Conservation (phyloP, 139 green algal species). For the Chlorella sp. region DNA sequence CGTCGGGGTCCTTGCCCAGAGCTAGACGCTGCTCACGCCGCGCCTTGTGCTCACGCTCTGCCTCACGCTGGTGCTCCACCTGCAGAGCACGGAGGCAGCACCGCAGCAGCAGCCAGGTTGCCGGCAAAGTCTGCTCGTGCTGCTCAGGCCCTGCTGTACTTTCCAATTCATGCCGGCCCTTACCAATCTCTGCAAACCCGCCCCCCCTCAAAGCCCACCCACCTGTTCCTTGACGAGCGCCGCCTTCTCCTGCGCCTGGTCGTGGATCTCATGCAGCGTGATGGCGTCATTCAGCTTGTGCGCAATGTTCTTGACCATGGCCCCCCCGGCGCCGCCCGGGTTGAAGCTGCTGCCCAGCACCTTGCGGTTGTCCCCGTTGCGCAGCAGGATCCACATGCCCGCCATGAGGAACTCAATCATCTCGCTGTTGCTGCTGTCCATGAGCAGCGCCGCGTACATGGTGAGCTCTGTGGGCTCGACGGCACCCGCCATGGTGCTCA, state of each 20-base stretch:
- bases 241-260: conserved; percentile 26
- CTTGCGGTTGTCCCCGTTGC: conserved; percentile 46
- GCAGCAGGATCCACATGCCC: conserved; percentile 73
- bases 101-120: too few relatives aligned
- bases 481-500: conserved; percentile 60
- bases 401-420: conserved; percentile 75
- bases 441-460: conserved; percentile 56
- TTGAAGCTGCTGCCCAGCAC: conserved; percentile 37
- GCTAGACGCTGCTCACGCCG: neutral
- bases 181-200: too few relatives aligned
- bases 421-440: conserved; percentile 43
- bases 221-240: conserved; percentile 4
- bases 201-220: too few relatives aligned
- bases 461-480: conserved; percentile 49
- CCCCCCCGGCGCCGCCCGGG: conserved; percentile 13
- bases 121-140: too few relatives aligned
- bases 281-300: conserved; percentile 63
- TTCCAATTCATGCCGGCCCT: too few relatives aligned
- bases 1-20: neutral
- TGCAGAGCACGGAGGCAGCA: too few relatives aligned
- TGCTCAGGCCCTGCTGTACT: too few relatives aligned
- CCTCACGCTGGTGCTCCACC: neutral
- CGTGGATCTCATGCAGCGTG: conserved; percentile 52
- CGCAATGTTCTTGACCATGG: conserved; percentile 39
- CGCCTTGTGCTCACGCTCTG: neutral